Percentiles rank a stretch among this genome's conserved stretches.
Conservation (phyloP, 2,329 filamentous ascomycete genomes). For the Aspergillus awamori region DNA sequence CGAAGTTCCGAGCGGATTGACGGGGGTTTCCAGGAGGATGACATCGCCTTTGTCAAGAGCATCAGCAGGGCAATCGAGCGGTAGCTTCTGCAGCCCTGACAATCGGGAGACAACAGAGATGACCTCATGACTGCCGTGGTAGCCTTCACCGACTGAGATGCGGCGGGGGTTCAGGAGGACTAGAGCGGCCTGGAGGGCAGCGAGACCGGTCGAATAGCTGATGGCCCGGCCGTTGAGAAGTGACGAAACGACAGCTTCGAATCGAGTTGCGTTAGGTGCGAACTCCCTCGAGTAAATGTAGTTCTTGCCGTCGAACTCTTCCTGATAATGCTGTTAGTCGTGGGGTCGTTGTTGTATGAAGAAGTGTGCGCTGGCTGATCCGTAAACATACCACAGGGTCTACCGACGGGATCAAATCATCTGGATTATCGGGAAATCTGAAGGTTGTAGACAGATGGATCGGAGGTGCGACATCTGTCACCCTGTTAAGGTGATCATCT, state of each 20-base stretch:
- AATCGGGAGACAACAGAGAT: conserved; percentile 72
- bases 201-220: conserved; percentile 80
- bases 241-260: conserved; percentile 80
- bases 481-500: conserved; percentile 72
- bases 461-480: conserved; percentile 80
- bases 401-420: conserved; percentile 58
- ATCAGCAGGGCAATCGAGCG: conserved; percentile 68
- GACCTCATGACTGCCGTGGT: conserved; percentile 94
- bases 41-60: conserved; percentile 76
- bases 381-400: conserved; percentile 51
- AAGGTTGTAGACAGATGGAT: conserved; percentile 92
- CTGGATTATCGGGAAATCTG: conserved; percentile 73
- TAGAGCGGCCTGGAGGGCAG: conserved; percentile 83
- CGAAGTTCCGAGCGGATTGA: conserved; percentile 87
- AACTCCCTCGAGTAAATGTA: conserved; percentile 84
- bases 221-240: conserved; percentile 67
- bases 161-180: conserved; percentile 78
- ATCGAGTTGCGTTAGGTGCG: conserved; percentile 78
- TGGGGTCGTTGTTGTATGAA: background rate
- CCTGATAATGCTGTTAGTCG: conserved; percentile 6
- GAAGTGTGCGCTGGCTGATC: background rate
- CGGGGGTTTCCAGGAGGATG: conserved; percentile 87
- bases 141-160: conserved; percentile 80
- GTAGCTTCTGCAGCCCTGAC: conserved; percentile 71
- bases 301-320: conserved; percentile 33